Base-by-base conservation (phyloP, 1,284 basidiomycete genomes). In the Prillingera fragicola region DNA sequence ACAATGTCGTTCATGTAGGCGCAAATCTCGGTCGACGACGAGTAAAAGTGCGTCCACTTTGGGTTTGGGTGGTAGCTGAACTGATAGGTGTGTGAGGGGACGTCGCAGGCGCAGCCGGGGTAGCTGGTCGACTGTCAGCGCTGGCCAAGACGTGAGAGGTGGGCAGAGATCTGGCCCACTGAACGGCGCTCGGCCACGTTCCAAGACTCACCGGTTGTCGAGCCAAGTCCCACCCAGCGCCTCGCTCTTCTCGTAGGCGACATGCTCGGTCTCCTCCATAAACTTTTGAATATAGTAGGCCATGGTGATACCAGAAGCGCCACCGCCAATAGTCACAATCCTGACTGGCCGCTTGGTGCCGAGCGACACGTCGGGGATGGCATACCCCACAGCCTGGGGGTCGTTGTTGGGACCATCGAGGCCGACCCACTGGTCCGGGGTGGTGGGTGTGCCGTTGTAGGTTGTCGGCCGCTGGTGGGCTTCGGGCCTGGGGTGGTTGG, bases 21-120 rank as follows among this genome's bases (percentile, higher is more conserved):
- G 18, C 56, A 50, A 25, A 67, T 60, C 41, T 61, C 56, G n/a
- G 21, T 28, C 18, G 55, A 52, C 4, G 48, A 45, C 5, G 63
- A 53, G 51, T 63, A 63, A 43, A 54, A 56, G 33, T 54, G 50
- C 21, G 47, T 22, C 59, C 54, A 55, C 19, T 47, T 27, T 10
- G 59, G 36, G 45, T 57, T 49, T 17, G 57, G 54, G 29, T 49
- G 48, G 35, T 42, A 62, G 18, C 49, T 47, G 36, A 56, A 56
- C 43, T 57, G 52, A 38, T 61, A 63, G 28, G 56, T 50, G 47
- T 59, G 50, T 5, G 57, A 57, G 8, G 60, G 60, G 26, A 62
- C 56, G 34, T 64, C 62, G 41, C 60, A 60, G n/a, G 52, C 43
- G 33, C 54, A 53, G 18, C 61, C 61, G 5, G 61, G 59, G 32